Conservation (phyloP, 2,329 filamentous ascomycete species). For the Emmonsiellopsis sp. region DNA sequence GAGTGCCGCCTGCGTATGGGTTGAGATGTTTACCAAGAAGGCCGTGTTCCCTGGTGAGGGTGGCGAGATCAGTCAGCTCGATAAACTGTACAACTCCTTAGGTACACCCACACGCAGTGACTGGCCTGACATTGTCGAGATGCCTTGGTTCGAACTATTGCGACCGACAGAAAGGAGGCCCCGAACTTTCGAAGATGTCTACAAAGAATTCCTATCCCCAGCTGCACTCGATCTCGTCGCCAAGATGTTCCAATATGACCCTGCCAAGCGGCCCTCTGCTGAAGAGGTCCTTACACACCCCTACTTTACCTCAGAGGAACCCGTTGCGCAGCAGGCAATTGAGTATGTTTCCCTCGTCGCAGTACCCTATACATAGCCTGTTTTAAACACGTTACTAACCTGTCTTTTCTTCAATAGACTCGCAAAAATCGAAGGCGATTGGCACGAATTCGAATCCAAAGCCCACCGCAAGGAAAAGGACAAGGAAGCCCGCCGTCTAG, state of each 20-base stretch:
- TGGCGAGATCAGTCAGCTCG: conserved; percentile 88
- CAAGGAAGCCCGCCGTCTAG: conserved; percentile 43
- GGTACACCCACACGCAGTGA: conserved; percentile 76
- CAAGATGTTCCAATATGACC: conserved; percentile 85
- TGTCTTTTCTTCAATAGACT: conserved; percentile 43
- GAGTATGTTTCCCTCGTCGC: conserved; percentile 52
- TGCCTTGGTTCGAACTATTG: conserved; percentile 94
- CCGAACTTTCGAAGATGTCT: conserved; percentile 73
- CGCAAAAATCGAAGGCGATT: conserved; percentile 76
- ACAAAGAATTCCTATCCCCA: conserved; percentile 64
- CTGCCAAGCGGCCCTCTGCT: conserved; percentile 70
- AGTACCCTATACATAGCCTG: background rate
- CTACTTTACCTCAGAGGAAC: conserved; percentile 81
- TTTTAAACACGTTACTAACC: conserved; percentile 2
- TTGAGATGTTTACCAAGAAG: conserved; percentile 89
- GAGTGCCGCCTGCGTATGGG: conserved; percentile 93
- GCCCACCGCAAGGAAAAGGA: conserved; percentile 80
- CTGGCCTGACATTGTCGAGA: conserved; percentile 85
- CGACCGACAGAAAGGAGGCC: conserved; percentile 64
- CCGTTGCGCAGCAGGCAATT: conserved; percentile 62
- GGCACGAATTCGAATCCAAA: conserved; percentile 98
- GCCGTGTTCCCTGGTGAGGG: conserved; percentile 94
- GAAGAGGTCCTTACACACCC: conserved; percentile 74
- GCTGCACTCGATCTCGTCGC: conserved; percentile 74
- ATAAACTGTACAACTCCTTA: conserved; percentile 89